Evolutionary conservation across 2,329 filamentous ascomycete genomes (phyloP), one percentile per base, ranked within the genome.

Genomic region (Cytospora paraplurivora): DNA sequence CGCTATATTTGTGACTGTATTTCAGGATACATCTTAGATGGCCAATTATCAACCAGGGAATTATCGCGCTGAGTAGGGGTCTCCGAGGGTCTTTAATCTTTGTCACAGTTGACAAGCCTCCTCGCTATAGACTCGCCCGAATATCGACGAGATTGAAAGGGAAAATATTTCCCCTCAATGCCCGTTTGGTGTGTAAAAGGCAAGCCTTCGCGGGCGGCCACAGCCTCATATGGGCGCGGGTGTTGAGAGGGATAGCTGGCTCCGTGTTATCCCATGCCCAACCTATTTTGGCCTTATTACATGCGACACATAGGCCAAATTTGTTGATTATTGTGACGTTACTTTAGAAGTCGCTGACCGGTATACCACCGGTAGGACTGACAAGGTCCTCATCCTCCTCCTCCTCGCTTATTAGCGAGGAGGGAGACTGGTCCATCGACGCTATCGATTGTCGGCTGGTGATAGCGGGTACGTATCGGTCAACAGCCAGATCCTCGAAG

Each of bases 401-500:
- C 33, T 59, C 56, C 19, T 59, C 44, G 56, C 33, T 59, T 12
- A 32, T 8, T 10, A 33, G 21, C 34, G 56, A 50, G 10, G 56
- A 32, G 8, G 56, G 32, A 35, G 62, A 51, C 17, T 34, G 52
- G 13, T 50, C 47, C 27, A 5, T 17, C n/a, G 32, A 8, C 37
- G 19, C 41, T n/a, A 21, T 33, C 3, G 55, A 17, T 7, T 55
- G 51, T 21, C 32, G 17, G 17, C 44, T 51, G 35, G 15, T 13
- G 17, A 41, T 10, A 34, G 59, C 63, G 21, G 56, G 35, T 17
- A 59, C 56, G 19, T 52, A 63, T 7, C 27, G 63, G 38, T 56
- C 54, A 32, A 63, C 60, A 8, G 17, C 33, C 5, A 72, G 37
- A 17, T 71, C 68, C 15, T 69, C 68, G 17, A 49, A 37, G 56